Evolutionary conservation across 1,284 basidiomycete genomes (phyloP).

Genomic region (Austropuccinia psidii): DNA sequence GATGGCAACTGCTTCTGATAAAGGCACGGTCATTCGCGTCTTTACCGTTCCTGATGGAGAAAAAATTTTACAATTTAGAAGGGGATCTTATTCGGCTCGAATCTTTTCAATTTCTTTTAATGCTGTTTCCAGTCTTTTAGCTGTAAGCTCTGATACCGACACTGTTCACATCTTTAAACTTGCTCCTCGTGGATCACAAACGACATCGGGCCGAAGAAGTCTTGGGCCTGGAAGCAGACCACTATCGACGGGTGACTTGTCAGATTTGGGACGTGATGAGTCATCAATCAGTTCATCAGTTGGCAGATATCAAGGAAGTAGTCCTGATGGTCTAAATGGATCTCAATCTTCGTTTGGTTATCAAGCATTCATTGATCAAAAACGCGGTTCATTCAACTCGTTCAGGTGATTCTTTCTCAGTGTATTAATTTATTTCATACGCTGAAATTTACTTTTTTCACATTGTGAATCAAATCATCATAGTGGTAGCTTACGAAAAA

Average conservation of each 20-base stretch:
- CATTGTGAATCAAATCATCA: conserved; percentile 48
- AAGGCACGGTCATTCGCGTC: conserved; percentile 93
- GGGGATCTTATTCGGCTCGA: conserved; percentile 74
- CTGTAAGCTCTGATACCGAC: conserved; percentile 83
- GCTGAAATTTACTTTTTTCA: not conserved
- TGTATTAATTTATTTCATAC: not conserved
- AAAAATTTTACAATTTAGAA: conserved; percentile 86
- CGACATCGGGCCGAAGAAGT: conserved; percentile 9
- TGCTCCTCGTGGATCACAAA: conserved; percentile 15
- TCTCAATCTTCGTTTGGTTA: conserved; percentile 44
- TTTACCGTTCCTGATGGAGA: conserved; percentile 85
- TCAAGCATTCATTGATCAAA: conserved; percentile 48
- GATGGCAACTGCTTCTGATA: conserved; percentile 87
- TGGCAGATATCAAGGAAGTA: conserved; percentile 38
- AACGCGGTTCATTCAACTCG: conserved; percentile 37
- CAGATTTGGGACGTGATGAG: conserved; percentile 12
- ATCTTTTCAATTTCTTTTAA: conserved; percentile 95
- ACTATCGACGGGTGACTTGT: conserved; percentile 33
- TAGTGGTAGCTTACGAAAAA: conserved; percentile 59
- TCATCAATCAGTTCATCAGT: conserved; percentile 38
- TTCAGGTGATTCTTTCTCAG: conserved; percentile 29
- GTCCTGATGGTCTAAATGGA: conserved; percentile 35
- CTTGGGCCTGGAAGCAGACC: not conserved
- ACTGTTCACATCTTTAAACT: conserved; percentile 97
- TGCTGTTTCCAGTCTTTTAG: conserved; percentile 68